Evolutionary conservation across 495 filamentous ascomycete genomes (phyloP).

Genomic region (Melanomma pulvis-pyrius): DNA sequence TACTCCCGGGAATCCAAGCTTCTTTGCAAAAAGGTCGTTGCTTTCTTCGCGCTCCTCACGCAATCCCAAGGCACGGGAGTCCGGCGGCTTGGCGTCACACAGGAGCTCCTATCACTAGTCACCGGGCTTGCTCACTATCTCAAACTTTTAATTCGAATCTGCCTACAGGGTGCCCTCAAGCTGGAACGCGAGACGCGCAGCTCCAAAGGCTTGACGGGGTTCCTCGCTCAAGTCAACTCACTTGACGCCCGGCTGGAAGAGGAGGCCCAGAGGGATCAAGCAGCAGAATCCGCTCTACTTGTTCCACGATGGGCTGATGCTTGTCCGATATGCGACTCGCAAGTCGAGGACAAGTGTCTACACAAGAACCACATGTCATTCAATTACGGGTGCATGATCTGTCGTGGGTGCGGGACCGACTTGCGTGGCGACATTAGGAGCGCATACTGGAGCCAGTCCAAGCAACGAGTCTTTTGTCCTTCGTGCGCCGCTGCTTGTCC

Average conservation of each 20-base stretch:
- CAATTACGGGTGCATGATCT: constrained; percentile 79
- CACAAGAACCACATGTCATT: constrained; percentile 72
- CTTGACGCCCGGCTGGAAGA: constrained; percentile 46
- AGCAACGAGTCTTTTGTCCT: constrained; percentile 68
- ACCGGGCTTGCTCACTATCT: constrained; percentile 97
- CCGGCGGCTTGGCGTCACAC: constrained; percentile 89
- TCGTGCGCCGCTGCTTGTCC: constrained; percentile 61
- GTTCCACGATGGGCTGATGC: constrained; percentile 75
- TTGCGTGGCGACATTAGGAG: constrained; percentile 65
- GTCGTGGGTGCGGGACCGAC: constrained; percentile 73
- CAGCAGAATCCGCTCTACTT: constrained; percentile 70
- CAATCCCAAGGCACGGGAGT: constrained; percentile 91
- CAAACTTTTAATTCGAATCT: constrained; percentile 96
- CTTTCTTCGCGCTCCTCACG: constrained; percentile 91
- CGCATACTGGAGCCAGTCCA: constrained; percentile 66
- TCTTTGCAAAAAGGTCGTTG: constrained; percentile 98
- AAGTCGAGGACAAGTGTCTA: constrained; percentile 92
- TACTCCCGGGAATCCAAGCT: constrained; percentile 95
- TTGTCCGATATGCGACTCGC: constrained; percentile 76
- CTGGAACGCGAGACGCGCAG: constrained; percentile 81
- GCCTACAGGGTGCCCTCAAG: constrained; percentile 88
- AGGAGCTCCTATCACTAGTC: constrained; percentile 91
- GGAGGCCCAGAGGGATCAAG: constrained; percentile 65
- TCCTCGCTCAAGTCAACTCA: constrained; percentile 72
- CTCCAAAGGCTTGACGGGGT: constrained; percentile 72